Evolutionary conservation across 805 yeast species (phyloP).

Genomic region (Metschnikowia cubensis): DNA sequence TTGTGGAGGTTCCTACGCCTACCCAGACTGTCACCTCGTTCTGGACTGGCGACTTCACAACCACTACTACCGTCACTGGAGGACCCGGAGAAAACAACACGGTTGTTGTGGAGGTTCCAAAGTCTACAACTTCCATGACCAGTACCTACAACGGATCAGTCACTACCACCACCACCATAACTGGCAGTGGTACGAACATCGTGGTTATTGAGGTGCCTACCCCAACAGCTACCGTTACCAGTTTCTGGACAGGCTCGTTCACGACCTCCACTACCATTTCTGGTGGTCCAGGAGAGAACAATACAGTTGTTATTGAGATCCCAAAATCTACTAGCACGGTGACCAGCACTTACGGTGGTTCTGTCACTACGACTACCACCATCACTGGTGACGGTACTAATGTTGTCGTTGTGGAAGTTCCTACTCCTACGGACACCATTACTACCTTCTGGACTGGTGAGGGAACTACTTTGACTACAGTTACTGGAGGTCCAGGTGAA

Average conservation of each 20-base stretch:
- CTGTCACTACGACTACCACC: background rate
- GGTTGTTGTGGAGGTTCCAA: constrained; percentile 14
- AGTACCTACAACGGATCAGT: constrained; percentile 8
- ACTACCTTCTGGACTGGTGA: too few relatives aligned
- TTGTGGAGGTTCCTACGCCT: too few relatives aligned
- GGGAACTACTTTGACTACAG: too few relatives aligned
- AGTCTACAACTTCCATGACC: constrained; percentile 6
- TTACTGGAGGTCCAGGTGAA: too few relatives aligned
- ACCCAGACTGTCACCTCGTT: too few relatives aligned
- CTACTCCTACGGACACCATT: too few relatives aligned
- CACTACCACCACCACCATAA: background rate
- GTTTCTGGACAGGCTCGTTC: background rate
- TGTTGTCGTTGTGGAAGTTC: too few relatives aligned
- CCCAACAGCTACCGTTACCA: constrained; percentile 7
- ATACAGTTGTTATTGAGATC: constrained; percentile 2
- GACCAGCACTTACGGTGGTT: constrained; percentile 5
- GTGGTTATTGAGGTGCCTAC: constrained; percentile 11
- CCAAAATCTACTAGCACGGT: constrained; percentile 8
- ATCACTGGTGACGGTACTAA: constrained; percentile 11
- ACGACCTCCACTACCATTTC: constrained; percentile 7
- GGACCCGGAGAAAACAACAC: constrained; percentile 2
- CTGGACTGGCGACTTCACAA: too few relatives aligned
- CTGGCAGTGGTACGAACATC: background rate
- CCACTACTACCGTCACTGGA: constrained; percentile 8
- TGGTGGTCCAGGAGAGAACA: background rate